phyloP scores from a whole-genome alignment of 1,139 yeast genomes.

The Debaryomycetaceae sp. region DNA sequence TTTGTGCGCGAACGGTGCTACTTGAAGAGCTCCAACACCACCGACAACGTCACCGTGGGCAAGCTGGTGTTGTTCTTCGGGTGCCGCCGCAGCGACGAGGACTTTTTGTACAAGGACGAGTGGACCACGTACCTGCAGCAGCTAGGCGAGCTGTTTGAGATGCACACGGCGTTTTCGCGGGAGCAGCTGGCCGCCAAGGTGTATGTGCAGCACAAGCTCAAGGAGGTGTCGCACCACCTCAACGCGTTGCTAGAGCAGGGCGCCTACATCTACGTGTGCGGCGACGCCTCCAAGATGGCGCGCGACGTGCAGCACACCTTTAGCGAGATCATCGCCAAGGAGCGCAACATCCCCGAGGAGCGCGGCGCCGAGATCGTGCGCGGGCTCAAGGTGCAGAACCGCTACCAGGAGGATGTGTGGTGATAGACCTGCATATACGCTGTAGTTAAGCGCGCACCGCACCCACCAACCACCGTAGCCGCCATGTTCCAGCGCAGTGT shows the following conservation, averaged over 20 bases:
- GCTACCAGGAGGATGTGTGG: constrained; percentile 98
- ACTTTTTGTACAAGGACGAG: constrained; percentile 79
- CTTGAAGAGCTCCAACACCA: constrained; percentile 29
- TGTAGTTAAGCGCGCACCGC: background rate
- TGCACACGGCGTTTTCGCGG: constrained; percentile 86
- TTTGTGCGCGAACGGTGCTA: constrained; percentile 76
- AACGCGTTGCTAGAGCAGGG: constrained; percentile 61
- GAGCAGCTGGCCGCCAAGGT: constrained; percentile 59
- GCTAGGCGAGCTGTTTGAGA: constrained; percentile 63
- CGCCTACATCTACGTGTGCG: constrained; percentile 91
- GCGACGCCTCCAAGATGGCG: constrained; percentile 96
- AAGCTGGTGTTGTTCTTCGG: constrained; percentile 79
- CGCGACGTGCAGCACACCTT: constrained; percentile 86
- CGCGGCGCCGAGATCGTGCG: constrained; percentile 77
- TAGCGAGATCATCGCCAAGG: constrained; percentile 55
- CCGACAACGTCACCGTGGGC: constrained; percentile 58
- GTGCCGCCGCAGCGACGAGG: constrained; percentile 70
- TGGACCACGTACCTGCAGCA: constrained; percentile 70
- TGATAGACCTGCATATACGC: constrained; percentile 20
- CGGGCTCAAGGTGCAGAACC: constrained; percentile 76
- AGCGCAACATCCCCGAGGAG: constrained; percentile 54
- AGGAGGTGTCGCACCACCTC: constrained; percentile 54
- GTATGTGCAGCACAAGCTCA: constrained; percentile 80
- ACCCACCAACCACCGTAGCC: constrained; percentile 1
- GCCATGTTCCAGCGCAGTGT: constrained; percentile 1